phyloP scores from a whole-genome alignment of 768 basidiomycete species.

The Lentinula guzmanii region DNA sequence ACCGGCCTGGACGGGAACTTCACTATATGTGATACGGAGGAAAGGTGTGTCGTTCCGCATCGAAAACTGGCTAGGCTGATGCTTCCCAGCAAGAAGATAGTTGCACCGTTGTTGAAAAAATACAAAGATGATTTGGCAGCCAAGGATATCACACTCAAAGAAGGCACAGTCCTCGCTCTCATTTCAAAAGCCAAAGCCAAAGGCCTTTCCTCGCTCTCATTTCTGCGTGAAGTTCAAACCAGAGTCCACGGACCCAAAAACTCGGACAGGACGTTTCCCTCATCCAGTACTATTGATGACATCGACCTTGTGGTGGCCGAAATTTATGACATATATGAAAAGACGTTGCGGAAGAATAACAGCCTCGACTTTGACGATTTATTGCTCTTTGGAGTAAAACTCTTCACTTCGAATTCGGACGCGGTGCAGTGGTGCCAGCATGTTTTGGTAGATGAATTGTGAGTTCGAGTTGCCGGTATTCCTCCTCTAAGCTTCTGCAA shows the following conservation, averaged over 20 bases:
- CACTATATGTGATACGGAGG: slow-evolving; percentile 76
- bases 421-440: slow-evolving; percentile 58
- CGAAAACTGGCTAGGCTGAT: not conserved
- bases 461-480: slow-evolving; percentile 21
- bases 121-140: slow-evolving; percentile 40
- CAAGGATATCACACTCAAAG: slow-evolving; percentile 47
- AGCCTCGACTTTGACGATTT: slow-evolving; percentile 88
- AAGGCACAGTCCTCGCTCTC: slow-evolving; percentile 43
- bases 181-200: slow-evolving; percentile 79
- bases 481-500: not conserved
- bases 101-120: slow-evolving; percentile 52
- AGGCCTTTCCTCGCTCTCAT: slow-evolving; percentile 49
- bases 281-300: slow-evolving; percentile 10
- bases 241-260: slow-evolving; percentile 14
- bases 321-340: slow-evolving; percentile 65
- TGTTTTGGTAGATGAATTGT: slow-evolving; percentile 82
- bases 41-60: slow-evolving; percentile 43
- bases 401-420: slow-evolving; percentile 46
- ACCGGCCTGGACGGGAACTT: slow-evolving; percentile 69
- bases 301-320: slow-evolving; percentile 38
- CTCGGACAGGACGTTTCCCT: slow-evolving; percentile 5
- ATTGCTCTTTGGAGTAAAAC: slow-evolving; percentile 61
- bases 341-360: slow-evolving; percentile 51
- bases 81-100: slow-evolving; percentile 57
- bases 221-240: slow-evolving; percentile 16